phyloP scores from a whole-genome alignment of 257 asterid species.

The Forsythia viridissima region DNA sequence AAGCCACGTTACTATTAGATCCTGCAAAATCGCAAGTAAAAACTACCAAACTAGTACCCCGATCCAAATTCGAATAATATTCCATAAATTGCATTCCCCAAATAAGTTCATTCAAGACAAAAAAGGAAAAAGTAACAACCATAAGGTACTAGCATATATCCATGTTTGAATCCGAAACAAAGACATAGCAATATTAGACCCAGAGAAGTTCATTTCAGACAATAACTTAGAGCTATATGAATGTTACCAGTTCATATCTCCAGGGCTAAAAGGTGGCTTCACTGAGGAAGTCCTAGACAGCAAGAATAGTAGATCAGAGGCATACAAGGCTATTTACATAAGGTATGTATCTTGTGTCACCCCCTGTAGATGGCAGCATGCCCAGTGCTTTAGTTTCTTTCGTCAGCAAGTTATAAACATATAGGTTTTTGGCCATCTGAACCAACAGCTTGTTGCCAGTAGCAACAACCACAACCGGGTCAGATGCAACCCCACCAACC shows the following conservation, averaged over 20 bases:
- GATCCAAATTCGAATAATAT: background rate
- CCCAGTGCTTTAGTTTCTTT: constrained; percentile 27
- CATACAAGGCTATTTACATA: constrained; percentile 54
- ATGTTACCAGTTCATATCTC: background rate
- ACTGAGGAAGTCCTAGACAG: background rate
- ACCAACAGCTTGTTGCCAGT: constrained; percentile 32
- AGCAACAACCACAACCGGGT: constrained; percentile 8
- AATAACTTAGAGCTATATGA: background rate
- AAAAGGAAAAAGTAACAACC: background rate
- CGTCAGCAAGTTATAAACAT: constrained; percentile 27
- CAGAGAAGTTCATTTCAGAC: background rate
- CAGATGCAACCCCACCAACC: background rate
- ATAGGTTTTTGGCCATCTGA: constrained; percentile 6
- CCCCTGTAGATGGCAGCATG: background rate
- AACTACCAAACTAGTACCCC: background rate
- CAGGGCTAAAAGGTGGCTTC: background rate
- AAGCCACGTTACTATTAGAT: background rate
- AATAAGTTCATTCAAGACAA: background rate
- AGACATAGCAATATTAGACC: background rate
- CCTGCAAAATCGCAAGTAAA: background rate
- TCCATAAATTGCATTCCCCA: background rate
- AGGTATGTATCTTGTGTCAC: constrained; percentile 23
- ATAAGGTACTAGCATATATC: background rate
- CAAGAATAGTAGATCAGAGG: constrained; percentile 26
- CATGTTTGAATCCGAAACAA: background rate